Evolutionary conservation across 345 rosid species (phyloP).

Genomic region (Eucalyptus guilfoylei): DNA sequence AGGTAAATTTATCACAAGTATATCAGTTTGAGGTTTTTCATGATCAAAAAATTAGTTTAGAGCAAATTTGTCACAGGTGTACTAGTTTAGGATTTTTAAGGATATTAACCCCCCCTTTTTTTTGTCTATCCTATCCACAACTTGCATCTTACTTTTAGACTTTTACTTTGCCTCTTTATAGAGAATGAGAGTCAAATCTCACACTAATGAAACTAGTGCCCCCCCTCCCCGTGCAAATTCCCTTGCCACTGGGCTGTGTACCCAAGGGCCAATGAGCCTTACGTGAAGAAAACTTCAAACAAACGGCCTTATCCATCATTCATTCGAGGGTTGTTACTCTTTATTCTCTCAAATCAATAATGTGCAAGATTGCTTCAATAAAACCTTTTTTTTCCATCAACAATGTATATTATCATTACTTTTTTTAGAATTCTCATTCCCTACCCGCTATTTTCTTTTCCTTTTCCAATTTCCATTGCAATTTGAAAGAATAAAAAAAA

Average conservation of each 20-base stretch:
- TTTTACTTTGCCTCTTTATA: too few relatives aligned
- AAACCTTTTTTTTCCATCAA: neutral
- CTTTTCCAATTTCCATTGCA: neutral
- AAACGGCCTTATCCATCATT: neutral
- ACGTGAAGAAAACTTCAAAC: too few relatives aligned
- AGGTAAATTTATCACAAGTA: rapidly evolving
- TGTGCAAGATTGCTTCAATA: neutral
- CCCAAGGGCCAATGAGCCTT: neutral
- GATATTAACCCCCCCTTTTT: neutral
- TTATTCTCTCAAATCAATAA: neutral
- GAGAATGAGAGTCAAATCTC: neutral
- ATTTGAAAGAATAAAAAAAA: too few relatives aligned
- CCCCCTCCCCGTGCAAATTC: too few relatives aligned
- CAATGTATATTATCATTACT: neutral
- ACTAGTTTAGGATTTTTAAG: too few relatives aligned
- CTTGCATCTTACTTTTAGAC: too few relatives aligned
- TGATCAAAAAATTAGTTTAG: too few relatives aligned
- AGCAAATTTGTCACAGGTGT: rapidly evolving
- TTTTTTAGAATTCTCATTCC: neutral
- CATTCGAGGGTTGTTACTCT: neutral
- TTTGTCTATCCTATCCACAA: too few relatives aligned
- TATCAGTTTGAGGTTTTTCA: too few relatives aligned
- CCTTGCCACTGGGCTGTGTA: neutral
- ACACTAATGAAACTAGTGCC: too few relatives aligned
- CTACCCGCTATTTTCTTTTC: neutral